Conservation (phyloP, 23 red algal species). For the Agarophyton chilense region DNA sequence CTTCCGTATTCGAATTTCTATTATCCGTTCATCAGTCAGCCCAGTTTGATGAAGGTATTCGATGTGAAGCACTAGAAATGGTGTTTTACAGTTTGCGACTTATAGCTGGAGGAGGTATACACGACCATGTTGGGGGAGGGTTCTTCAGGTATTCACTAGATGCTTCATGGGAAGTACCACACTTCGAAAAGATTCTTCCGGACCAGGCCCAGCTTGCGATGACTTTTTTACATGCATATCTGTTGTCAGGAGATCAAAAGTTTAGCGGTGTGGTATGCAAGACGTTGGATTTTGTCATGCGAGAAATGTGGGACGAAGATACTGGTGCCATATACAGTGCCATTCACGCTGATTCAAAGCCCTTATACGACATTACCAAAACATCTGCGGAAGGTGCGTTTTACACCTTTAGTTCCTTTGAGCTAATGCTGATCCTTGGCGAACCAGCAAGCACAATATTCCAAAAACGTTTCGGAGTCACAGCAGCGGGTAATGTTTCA, state of each 20-base stretch:
- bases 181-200: constrained; percentile 88
- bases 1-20: constrained; percentile 77
- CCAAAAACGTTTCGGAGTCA: constrained; percentile 69
- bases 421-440: constrained; percentile 78
- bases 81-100: constrained; percentile 62
- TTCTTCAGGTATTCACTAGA: constrained; percentile 84
- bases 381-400: constrained; percentile 70
- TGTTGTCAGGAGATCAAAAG: constrained; percentile 35
- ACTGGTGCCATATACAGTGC: constrained; percentile 77
- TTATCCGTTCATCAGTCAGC: constrained; percentile 26
- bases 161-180: constrained; percentile 78
- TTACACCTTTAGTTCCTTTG: constrained; percentile 80
- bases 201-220: constrained; percentile 79
- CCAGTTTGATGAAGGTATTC: constrained; percentile 30
- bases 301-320: constrained; percentile 62
- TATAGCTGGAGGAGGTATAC: constrained; percentile 77
- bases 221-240: constrained; percentile 69
- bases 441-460: constrained; percentile 62
- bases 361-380: constrained; percentile 47
- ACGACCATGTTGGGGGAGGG: constrained; percentile 82
- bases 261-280: constrained; percentile 42
- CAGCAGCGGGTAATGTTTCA: constrained; percentile 68
- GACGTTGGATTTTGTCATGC: constrained; percentile 69
- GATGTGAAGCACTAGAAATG: constrained; percentile 69
- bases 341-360: constrained; percentile 68